phyloP scores from a whole-genome alignment of 148 eudicot genomes.

The Vaccinium darrowii region DNA sequence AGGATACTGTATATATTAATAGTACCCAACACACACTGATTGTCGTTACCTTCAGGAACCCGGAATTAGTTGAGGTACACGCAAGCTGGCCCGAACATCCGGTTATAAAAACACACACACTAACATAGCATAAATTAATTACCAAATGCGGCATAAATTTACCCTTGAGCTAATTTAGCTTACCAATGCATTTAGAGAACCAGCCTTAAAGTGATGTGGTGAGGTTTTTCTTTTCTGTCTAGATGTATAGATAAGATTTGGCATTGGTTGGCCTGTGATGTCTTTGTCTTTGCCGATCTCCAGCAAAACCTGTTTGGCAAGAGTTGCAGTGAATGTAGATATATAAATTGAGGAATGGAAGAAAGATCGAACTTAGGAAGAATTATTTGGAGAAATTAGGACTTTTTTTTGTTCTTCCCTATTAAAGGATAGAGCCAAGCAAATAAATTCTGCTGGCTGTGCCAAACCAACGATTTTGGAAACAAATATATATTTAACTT shows the following conservation, averaged over 20 bases:
- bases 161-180: neutral
- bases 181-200: conserved; percentile 80
- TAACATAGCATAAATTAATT: neutral
- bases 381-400: neutral
- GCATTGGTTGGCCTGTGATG: conserved; percentile 41
- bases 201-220: conserved; percentile 80
- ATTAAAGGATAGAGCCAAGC: too few species aligned
- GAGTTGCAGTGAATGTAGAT: neutral
- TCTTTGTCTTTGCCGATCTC: conserved; percentile 43
- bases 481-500: too few species aligned
- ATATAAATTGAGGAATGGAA: neutral
- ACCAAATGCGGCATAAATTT: too few species aligned
- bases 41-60: too few species aligned
- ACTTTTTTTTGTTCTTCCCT: neutral
- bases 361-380: neutral
- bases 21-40: too few species aligned
- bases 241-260: conserved; percentile 68
- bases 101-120: neutral
- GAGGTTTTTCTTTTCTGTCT: conserved; percentile 52
- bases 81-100: too few species aligned
- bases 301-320: conserved; percentile 44
- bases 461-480: too few species aligned
- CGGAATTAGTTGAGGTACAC: too few species aligned
- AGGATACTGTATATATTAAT: too few species aligned
- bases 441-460: too few species aligned